Conservation (phyloP, 768 basidiomycete genomes). For the Nevesoporus exiguus region DNA sequence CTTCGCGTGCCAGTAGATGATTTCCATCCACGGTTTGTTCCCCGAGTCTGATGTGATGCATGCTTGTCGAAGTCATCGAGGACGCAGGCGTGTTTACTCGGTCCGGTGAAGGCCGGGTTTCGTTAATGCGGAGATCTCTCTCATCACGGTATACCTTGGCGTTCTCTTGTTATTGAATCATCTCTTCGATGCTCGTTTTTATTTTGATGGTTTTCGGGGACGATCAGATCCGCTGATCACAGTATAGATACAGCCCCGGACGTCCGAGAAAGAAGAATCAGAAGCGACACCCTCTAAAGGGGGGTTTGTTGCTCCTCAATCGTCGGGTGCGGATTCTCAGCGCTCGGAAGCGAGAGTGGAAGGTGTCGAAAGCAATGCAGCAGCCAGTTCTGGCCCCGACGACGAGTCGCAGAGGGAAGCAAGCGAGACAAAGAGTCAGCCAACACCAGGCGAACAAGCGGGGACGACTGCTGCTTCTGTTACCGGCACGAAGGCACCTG, state of each 20-base stretch:
- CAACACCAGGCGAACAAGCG: not conserved
- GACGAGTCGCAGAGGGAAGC: not conserved
- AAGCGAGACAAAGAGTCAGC: not conserved
- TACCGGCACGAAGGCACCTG: not conserved
- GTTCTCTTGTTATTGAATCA: not conserved
- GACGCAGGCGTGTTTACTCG: not conserved
- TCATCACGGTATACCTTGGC: not conserved
- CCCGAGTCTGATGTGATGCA: not conserved
- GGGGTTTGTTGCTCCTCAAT: not conserved
- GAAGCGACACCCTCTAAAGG: not conserved
- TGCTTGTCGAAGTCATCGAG: not conserved
- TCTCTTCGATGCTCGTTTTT: not conserved
- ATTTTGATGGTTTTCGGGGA: not conserved
- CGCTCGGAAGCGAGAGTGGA: not conserved
- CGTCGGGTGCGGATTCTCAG: not conserved
- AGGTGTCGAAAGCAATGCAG: not conserved
- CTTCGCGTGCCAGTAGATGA: no score
- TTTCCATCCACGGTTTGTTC: no score
- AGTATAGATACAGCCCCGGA: constrained; percentile 1
- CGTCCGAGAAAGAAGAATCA: not conserved
- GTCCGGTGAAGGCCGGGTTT: not conserved
- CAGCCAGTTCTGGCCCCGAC: not conserved
- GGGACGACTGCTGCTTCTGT: not conserved
- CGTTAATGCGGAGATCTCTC: not conserved
- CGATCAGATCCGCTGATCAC: constrained; percentile 7